A percentile compares a stretch with the other conserved stretches of the same genome.
These are phyloP conservation scores for Hypholoma sublateritium DNA, from an alignment of 768 basidiomycete species.

Conservation along the genomic window DNA sequence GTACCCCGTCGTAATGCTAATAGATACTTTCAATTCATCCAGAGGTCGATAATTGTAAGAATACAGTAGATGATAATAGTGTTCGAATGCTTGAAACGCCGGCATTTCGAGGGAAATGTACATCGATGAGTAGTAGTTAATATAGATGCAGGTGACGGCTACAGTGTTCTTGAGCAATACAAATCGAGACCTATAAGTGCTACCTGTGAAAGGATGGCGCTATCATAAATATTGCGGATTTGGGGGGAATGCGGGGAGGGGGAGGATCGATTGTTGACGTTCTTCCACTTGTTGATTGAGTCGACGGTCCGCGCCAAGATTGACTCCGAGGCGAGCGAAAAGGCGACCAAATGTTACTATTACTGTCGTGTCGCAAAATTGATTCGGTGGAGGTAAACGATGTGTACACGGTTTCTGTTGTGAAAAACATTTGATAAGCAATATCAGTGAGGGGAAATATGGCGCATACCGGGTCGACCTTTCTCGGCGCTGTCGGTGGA, in stretches of 20 bases:
- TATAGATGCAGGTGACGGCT: neutral
- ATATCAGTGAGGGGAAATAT: neutral
- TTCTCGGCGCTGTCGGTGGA: conserved; percentile 1
- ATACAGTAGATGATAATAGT: neutral
- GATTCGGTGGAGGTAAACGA: conserved; percentile 36
- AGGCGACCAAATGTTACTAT: conserved; percentile 25
- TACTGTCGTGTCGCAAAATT: conserved; percentile 24
- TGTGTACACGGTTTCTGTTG: conserved; percentile 33
- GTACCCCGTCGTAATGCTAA: neutral
- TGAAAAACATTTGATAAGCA: neutral
- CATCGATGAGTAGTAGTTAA: neutral
- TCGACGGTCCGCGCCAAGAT: conserved; percentile 17
- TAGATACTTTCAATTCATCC: neutral
- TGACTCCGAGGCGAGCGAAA: conserved; percentile 18
- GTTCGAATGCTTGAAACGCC: neutral
- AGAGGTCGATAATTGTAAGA: neutral
- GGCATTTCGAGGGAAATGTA: neutral
- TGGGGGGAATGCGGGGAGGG: conserved; percentile 26
- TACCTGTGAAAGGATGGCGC: neutral
- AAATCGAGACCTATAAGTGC: neutral
- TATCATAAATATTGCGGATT: conserved; percentile 10
- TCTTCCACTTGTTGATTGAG: conserved; percentile 5
- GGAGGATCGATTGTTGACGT: conserved; percentile 12
- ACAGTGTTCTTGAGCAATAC: neutral
- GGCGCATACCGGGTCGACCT: conserved; percentile 21